A percentile compares a stretch with the other conserved stretches of the same genome.
Conservation (phyloP, 2,329 filamentous ascomycete genomes). For the Alternaria gansuensis region DNA sequence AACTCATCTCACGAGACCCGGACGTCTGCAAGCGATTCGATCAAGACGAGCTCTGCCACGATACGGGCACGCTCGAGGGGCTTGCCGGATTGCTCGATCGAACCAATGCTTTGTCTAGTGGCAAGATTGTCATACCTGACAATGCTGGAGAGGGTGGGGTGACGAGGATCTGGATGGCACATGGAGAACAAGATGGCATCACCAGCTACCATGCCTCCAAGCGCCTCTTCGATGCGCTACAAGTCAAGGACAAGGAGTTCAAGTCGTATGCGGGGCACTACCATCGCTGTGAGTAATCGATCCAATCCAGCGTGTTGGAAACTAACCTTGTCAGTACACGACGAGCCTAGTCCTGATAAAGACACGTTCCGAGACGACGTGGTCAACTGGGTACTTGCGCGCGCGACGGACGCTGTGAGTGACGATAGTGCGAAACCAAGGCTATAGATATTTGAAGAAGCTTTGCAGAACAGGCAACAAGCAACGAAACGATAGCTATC, state of each 20-base stretch:
- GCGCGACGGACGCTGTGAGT: conserved; percentile 44
- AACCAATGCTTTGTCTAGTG: conserved; percentile 67
- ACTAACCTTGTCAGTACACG: conserved; percentile 47
- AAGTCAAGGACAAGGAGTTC: conserved; percentile 73
- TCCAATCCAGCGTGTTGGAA: not conserved
- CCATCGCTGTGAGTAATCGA: conserved; percentile 67
- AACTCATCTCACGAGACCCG: conserved; percentile 72
- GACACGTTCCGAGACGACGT: conserved; percentile 49
- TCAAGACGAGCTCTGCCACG: conserved; percentile 77
- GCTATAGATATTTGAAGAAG: conserved; percentile 33
- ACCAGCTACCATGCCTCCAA: conserved; percentile 72
- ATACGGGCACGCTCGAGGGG: conserved; percentile 86
- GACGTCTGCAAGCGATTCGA: conserved; percentile 67
- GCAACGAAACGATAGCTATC: conserved; percentile 5
- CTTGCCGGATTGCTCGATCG: conserved; percentile 80
- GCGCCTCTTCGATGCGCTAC: conserved; percentile 67
- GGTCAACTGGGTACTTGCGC: conserved; percentile 48
- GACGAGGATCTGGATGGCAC: conserved; percentile 73
- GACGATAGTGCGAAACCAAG: conserved; percentile 45
- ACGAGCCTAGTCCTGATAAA: conserved; percentile 49
- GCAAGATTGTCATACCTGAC: conserved; percentile 59
- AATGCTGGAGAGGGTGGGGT: conserved; percentile 63
- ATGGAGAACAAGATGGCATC: conserved; percentile 78
- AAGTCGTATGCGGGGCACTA: conserved; percentile 79
- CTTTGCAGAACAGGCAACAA: conserved; percentile 17